Percentiles rank a stretch among this genome's conserved stretches.
Conservation (phyloP, 805 yeast species). For the Priceomyces carsonii region DNA sequence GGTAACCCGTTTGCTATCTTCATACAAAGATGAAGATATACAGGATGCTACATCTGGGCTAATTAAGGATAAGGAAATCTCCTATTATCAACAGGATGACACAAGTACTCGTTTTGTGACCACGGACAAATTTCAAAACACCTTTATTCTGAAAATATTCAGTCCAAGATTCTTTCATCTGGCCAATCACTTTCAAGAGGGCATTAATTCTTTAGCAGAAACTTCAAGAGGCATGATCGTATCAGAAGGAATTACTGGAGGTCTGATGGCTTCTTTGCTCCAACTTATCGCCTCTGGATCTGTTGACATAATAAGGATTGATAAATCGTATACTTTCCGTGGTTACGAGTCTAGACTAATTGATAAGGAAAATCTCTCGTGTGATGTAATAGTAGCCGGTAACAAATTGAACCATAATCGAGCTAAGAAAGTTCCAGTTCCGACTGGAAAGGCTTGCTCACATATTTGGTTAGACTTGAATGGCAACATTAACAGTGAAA, state of each 20-base stretch:
- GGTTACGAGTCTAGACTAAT: slow-evolving; percentile 77
- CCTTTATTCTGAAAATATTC: slow-evolving; percentile 40
- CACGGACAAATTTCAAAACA: slow-evolving; percentile 51
- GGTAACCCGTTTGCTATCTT: slow-evolving; percentile 49
- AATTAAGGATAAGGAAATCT: slow-evolving; percentile 57
- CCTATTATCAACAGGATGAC: slow-evolving; percentile 42
- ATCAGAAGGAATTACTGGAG: slow-evolving; percentile 58
- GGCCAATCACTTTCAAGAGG: slow-evolving; percentile 48
- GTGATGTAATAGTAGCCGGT: slow-evolving; percentile 54
- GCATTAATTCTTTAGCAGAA: slow-evolving; percentile 40
- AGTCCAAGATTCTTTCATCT: slow-evolving; percentile 39
- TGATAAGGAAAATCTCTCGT: slow-evolving; percentile 65
- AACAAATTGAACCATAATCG: slow-evolving; percentile 6
- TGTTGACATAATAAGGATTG: slow-evolving; percentile 52
- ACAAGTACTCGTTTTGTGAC: slow-evolving; percentile 51
- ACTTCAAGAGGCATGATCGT: slow-evolving; percentile 55
- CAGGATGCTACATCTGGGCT: slow-evolving; percentile 51
- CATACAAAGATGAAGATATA: slow-evolving; percentile 47
- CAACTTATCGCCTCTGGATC: slow-evolving; percentile 49
- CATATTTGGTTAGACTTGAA: slow-evolving; percentile 69
- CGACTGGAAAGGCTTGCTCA: slow-evolving; percentile 61
- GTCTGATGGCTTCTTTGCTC: slow-evolving; percentile 62
- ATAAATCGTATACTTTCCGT: slow-evolving; percentile 50
- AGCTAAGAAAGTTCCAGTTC: slow-evolving; percentile 41
- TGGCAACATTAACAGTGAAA: slow-evolving; percentile 55